Percentiles rank a stretch among this genome's conserved stretches.
phyloP scores from a whole-genome alignment of 2,329 filamentous ascomycete species.

The Fusarium torreyae region DNA sequence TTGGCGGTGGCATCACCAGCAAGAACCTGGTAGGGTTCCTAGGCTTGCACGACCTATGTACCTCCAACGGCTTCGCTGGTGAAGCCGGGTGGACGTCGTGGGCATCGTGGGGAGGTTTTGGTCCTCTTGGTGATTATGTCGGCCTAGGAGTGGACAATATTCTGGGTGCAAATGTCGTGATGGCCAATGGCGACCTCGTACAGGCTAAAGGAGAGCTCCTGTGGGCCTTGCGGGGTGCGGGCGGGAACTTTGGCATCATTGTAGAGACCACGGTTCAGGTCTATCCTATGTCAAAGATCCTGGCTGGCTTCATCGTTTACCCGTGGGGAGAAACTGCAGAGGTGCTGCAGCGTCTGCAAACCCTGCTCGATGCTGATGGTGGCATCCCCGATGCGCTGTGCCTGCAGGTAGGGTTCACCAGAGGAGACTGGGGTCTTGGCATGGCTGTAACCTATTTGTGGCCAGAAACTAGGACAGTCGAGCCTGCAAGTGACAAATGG shows the following conservation, averaged over 20 bases:
- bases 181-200: conserved; percentile 25
- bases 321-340: conserved; percentile 5
- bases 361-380: neutral
- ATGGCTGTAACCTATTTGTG: conserved; percentile 17
- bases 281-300: conserved; percentile 24
- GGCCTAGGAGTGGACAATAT: conserved; percentile 41
- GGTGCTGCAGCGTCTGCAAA: conserved; percentile 6
- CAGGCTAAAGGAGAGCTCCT: conserved; percentile 31
- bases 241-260: conserved; percentile 39
- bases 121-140: conserved; percentile 25
- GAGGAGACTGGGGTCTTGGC: conserved; percentile 14
- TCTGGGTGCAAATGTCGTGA: conserved; percentile 30
- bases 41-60: conserved; percentile 26
- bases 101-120: conserved; percentile 42
- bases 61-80: conserved; percentile 33
- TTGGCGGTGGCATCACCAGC: conserved; percentile 37
- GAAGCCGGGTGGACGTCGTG: conserved; percentile 34
- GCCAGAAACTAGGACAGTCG: conserved; percentile 7
- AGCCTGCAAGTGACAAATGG: conserved; percentile 5
- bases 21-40: conserved; percentile 30
- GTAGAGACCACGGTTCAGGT: conserved; percentile 32
- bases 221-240: conserved; percentile 41
- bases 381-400: conserved; percentile 9
- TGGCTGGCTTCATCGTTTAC: conserved; percentile 12
- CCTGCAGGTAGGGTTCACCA: conserved; percentile 7